These are phyloP conservation scores for Jatropha curcas DNA, from an alignment of 345 rosid species.

Conservation along the genomic window DNA sequence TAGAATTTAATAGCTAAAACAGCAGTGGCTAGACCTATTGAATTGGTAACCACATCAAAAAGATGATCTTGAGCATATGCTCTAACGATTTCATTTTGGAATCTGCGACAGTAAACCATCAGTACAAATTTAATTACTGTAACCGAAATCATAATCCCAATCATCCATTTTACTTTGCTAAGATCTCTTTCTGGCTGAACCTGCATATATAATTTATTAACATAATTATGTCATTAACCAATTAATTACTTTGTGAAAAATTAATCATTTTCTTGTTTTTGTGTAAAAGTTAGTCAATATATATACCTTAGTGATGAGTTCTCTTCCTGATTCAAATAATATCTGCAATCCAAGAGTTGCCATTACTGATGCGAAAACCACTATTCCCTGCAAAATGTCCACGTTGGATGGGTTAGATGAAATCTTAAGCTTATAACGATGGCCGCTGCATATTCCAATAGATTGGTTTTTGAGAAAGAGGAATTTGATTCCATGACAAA, in stretches of 20 bases:
- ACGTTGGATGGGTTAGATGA: not conserved
- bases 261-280: too few species aligned
- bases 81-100: conserved; percentile 42
- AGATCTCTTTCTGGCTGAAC: conserved; percentile 49
- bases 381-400: conserved; percentile 41
- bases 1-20: conserved; percentile 47
- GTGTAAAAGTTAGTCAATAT: too few species aligned
- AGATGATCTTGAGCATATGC: conserved; percentile 59
- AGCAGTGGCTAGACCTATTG: conserved; percentile 49
- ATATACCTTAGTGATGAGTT: conserved; percentile 40
- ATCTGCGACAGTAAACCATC: conserved; percentile 39
- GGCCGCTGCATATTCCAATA: not conserved
- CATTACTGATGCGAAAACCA: conserved; percentile 58
- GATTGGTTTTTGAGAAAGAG: too few species aligned
- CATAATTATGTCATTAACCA: too few species aligned
- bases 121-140: conserved; percentile 46
- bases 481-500: too few species aligned
- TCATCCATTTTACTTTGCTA: conserved; percentile 54
- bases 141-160: conserved; percentile 54
- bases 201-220: conserved; percentile 22
- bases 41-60: conserved; percentile 58
- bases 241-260: too few species aligned
- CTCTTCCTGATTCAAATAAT: conserved; percentile 55
- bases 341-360: conserved; percentile 57
- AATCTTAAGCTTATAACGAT: not conserved